Percentiles rank a stretch among this genome's conserved stretches.
Conservation (phyloP, 257 asterid genomes). For the Pogostemon cablin region DNA sequence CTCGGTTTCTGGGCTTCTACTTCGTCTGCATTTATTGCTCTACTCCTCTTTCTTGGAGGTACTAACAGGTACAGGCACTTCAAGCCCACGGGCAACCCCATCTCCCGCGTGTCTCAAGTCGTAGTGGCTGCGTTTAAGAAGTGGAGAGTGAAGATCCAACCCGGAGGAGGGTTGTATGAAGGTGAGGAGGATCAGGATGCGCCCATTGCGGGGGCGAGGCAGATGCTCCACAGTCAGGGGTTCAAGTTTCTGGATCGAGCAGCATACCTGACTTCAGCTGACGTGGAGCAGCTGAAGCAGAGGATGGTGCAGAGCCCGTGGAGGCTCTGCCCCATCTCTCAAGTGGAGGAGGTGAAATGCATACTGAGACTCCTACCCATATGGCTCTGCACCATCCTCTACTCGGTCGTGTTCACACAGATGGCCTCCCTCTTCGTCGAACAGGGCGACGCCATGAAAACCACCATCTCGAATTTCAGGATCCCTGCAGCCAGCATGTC, state of each 20-base stretch:
- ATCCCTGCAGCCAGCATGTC: conserved; percentile 97
- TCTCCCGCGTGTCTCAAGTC: conserved; percentile 76
- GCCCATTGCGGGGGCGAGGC: conserved; percentile 40
- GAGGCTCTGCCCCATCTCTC: conserved; percentile 84
- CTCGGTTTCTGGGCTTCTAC: conserved; percentile 92
- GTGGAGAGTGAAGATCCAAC: conserved; percentile 38
- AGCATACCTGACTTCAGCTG: conserved; percentile 66
- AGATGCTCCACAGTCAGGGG: conserved; percentile 86
- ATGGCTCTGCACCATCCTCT: conserved; percentile 95
- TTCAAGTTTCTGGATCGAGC: conserved; percentile 92
- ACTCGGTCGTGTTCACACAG: conserved; percentile 91
- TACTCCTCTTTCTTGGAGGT: conserved; percentile 73
- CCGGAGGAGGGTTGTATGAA: conserved; percentile 48
- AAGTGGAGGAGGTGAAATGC: conserved; percentile 96
- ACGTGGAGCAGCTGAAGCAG: conserved; percentile 48
- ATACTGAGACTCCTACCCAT: conserved; percentile 79
- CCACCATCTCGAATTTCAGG: conserved; percentile 59
- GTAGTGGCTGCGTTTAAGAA: conserved; percentile 74
- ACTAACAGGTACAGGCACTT: conserved; percentile 71
- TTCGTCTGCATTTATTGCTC: conserved; percentile 72
- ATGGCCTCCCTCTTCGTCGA: conserved; percentile 97
- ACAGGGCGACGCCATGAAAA: conserved; percentile 93
- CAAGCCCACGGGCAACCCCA: conserved; percentile 83
- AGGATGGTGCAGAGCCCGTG: conserved; percentile 51
- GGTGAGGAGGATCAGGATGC: conserved; percentile 34